Evolutionary conservation across 257 asterid species (phyloP).

Genomic region (Lithospermum erythrorhizon): DNA sequence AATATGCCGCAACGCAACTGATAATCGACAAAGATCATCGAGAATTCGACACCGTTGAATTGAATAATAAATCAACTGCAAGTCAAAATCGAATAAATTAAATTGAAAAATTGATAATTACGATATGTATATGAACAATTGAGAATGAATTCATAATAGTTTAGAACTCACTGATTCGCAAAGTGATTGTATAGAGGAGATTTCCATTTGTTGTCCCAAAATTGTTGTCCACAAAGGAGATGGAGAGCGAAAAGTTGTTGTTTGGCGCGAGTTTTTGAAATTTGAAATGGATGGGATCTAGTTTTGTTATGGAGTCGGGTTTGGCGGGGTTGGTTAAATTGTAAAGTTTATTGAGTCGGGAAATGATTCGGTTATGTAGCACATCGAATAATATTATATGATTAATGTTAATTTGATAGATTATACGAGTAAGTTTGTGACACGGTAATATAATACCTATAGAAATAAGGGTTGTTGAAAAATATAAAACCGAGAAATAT

Average conservation of each 20-base stretch:
- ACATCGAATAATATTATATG: too few relatives aligned
- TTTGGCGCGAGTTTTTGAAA: neutral
- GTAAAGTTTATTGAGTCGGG: too few relatives aligned
- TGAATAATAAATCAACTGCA: conserved; percentile 64
- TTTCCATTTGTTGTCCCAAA: conserved; percentile 24
- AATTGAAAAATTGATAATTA: neutral
- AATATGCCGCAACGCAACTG: conserved; percentile 35
- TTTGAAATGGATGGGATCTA: too few relatives aligned
- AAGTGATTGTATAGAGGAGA: conserved; percentile 37
- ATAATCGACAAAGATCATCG: conserved; percentile 63
- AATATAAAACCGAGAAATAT: too few relatives aligned
- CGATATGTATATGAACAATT: conserved; percentile 2
- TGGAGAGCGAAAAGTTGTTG: neutral
- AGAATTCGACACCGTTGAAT: conserved; percentile 66
- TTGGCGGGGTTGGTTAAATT: too few relatives aligned
- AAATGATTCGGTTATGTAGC: too few relatives aligned
- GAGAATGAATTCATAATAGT: neutral
- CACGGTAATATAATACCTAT: too few relatives aligned
- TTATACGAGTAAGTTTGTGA: too few relatives aligned
- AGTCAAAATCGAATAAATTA: neutral
- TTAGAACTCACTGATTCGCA: conserved; percentile 40
- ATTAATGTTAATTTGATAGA: too few relatives aligned
- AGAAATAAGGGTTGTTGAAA: too few relatives aligned
- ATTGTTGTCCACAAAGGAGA: too few relatives aligned
- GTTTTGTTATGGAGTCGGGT: too few relatives aligned